Evolutionary conservation across 192 early-diverging fungal genomes (phyloP).

Genomic region (Fimicolochytrium jonesii): DNA sequence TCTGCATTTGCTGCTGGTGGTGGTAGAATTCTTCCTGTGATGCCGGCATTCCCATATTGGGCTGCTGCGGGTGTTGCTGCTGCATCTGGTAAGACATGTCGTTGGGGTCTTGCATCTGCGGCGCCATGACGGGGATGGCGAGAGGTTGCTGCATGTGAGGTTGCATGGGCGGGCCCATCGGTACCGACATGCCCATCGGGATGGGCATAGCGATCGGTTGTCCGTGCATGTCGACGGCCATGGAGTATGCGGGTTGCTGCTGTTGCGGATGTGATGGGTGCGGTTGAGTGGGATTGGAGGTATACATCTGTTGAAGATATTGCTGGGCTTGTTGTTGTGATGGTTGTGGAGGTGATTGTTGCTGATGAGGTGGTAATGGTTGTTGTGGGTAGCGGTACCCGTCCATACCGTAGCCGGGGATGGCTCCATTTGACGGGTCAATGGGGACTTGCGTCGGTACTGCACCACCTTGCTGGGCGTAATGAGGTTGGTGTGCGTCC

Average conservation of each 20-base stretch:
- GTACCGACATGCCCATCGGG: background rate
- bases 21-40: no score
- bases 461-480: no score
- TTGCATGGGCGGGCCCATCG: background rate
- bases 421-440: no score
- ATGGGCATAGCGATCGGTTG: background rate
- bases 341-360: no score
- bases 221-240: background rate
- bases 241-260: background rate
- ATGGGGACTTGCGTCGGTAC: no score
- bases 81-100: background rate
- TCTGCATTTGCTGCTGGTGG: no score
- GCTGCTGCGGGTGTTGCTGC: constrained; percentile 4
- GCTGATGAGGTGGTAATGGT: no score
- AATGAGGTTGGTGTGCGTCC: no score
- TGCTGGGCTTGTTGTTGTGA: constrained; percentile 3
- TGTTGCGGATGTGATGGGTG: background rate
- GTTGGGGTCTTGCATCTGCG: no score
- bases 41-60: background rate
- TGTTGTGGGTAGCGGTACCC: no score
- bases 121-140: background rate
- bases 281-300: background rate
- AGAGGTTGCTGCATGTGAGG: background rate
- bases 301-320: background rate
- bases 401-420: no score